Conservation (phyloP, 2,329 filamentous ascomycete species). For the Penicillium oxalicum region DNA sequence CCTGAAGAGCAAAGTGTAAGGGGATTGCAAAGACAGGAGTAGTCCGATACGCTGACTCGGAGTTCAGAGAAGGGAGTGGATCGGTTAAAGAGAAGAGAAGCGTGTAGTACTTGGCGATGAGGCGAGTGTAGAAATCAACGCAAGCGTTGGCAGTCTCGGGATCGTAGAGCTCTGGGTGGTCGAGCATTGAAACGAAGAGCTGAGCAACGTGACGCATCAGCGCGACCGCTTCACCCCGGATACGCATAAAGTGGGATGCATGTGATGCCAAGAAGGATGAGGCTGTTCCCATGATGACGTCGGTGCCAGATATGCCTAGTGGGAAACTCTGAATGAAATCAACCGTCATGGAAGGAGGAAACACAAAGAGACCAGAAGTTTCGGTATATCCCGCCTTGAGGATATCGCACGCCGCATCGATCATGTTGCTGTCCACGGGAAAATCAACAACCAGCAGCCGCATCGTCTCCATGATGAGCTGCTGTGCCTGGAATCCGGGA, state of each 20-base stretch:
- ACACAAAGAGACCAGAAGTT: conserved; percentile 39
- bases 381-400: conserved; percentile 44
- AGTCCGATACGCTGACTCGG: conserved; percentile 9
- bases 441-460: conserved; percentile 37
- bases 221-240: conserved; percentile 30
- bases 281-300: conserved; percentile 42
- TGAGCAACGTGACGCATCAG: conserved; percentile 37
- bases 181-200: conserved; percentile 34
- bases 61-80: conserved; percentile 9
- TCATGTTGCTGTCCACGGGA: conserved; percentile 36
- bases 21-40: conserved; percentile 31
- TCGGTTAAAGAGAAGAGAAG: conserved; percentile 33
- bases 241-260: conserved; percentile 28
- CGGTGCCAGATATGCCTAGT: conserved; percentile 35
- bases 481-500: conserved; percentile 27
- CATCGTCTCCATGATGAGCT: conserved; percentile 37
- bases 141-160: conserved; percentile 41
- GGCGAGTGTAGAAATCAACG: conserved; percentile 40
- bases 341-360: conserved; percentile 37
- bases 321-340: conserved; percentile 39
- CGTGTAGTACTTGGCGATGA: conserved; percentile 38
- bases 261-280: conserved; percentile 43
- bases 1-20: conserved; percentile 37
- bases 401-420: conserved; percentile 43
- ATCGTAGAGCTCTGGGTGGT: conserved; percentile 32